Evolutionary conservation across 2,329 filamentous ascomycete genomes (phyloP), one percentile per base, ranked within the genome.

Genomic region (Colletotrichum spaethianum): DNA sequence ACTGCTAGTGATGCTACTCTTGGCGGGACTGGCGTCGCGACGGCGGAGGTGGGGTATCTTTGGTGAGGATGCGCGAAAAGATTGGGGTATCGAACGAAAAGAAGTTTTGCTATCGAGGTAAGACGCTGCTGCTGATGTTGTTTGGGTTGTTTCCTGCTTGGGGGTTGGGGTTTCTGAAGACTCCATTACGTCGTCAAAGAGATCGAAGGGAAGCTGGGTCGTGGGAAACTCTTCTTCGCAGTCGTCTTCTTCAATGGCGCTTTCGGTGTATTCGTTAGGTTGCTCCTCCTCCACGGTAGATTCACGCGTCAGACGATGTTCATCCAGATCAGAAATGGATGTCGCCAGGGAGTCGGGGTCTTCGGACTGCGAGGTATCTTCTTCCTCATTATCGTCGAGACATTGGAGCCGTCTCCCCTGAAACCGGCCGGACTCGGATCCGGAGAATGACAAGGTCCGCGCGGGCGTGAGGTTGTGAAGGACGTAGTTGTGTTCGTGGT

Each of bases 361-460:
- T 50, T 85, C 84, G 42, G 82, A 84, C 73, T 86, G 84, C 18
- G 85, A 87, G 46, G 80, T 80, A 3, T 78, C 77, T 57, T 80
- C 78, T 9, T 80, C 67, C 67, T 84, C 83, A 46, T 85, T 83
- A 26, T 78, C 70, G 28, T 56, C 70, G 23, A 78, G 73, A 57
- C 65, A 68, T 31, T 72, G 56, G 6, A 65, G 26, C 33, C 52
- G 60, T 75, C 68, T 75, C 81, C 20, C 61, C 73, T 77, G 74
- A 67, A 85, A 82, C 26, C 76, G 78, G 33, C 83, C 85, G 2
- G 83, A 82, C 73, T 88, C 87, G 0, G 84, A 86, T 62, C 85
- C 86, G 1, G 87, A 89, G 75, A 88, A 88, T 2, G 88, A 89
- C 65, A 87, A 80, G 18, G 85, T 85, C 65, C 87, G 84, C 11